Conservation (phyloP, 1,284 basidiomycete genomes). For the Tilletia indica region DNA sequence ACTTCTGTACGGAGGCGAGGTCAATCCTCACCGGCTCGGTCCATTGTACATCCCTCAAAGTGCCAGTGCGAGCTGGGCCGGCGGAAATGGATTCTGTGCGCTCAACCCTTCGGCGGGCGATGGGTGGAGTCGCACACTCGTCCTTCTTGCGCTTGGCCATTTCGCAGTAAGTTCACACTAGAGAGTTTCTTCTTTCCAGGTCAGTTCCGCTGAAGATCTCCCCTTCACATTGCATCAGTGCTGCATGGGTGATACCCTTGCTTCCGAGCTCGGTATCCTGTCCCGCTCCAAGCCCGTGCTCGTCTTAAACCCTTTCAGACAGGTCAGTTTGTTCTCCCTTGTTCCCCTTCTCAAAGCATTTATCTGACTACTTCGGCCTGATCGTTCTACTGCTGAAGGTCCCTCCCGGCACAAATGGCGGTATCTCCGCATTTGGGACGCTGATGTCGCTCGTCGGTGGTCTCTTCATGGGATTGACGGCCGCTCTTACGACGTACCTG, state of each 20-base stretch:
- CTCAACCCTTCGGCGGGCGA: not conserved
- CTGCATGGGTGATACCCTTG: constrained; percentile 49
- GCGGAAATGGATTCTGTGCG: constrained; percentile 3
- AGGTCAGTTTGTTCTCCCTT: constrained; percentile 55
- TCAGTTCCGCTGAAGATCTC: not conserved
- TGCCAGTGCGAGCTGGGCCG: not conserved
- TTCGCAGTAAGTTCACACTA: constrained; percentile 27
- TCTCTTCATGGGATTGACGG: constrained; percentile 34
- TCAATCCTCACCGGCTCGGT: not conserved
- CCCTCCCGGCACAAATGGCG: constrained; percentile 89
- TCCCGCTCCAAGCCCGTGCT: constrained; percentile 34
- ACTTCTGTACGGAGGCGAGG: constrained; percentile 17
- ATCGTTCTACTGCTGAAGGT: constrained; percentile 73
- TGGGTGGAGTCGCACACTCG: constrained; percentile 19
- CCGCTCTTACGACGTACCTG: constrained; percentile 10
- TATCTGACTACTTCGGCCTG: not conserved
- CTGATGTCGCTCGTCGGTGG: constrained; percentile 74
- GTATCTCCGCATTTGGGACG: constrained; percentile 73
- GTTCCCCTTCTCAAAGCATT: constrained; percentile 59
- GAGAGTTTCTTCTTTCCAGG: not conserved
- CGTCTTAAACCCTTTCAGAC: constrained; percentile 21
- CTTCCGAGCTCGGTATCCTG: constrained; percentile 48
- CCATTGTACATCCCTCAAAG: not conserved
- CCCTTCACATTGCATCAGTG: constrained; percentile 14
- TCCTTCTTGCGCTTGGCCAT: constrained; percentile 37